These are phyloP conservation scores for Chernovozyma aurita DNA, from an alignment of 1,139 yeast species.

Conservation along the genomic window DNA sequence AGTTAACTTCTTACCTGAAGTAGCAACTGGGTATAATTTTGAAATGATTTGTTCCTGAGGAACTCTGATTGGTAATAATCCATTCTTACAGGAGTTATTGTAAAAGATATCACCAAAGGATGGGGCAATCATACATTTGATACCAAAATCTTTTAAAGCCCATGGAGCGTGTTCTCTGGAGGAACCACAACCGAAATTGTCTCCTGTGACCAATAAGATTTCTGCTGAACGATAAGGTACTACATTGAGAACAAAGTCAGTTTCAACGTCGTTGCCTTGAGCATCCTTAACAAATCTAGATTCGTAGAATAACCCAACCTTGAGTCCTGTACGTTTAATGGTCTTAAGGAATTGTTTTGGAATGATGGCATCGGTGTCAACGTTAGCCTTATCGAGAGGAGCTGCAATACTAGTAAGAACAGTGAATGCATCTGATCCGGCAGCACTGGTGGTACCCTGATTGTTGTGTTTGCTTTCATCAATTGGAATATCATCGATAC, in stretches of 20 bases:
- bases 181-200: conserved; percentile 97
- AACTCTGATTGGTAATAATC: conserved; percentile 84
- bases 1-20: conserved; percentile 64
- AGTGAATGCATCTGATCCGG: conserved; percentile 72
- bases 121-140: conserved; percentile 92
- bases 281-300: conserved; percentile 69
- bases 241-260: conserved; percentile 84
- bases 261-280: conserved; percentile 68
- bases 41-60: conserved; percentile 67
- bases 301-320: conserved; percentile 85
- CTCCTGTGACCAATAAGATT: conserved; percentile 88
- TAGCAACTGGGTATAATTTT: conserved; percentile 76
- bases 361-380: conserved; percentile 96
- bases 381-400: conserved; percentile 89
- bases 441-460: conserved; percentile 18
- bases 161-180: conserved; percentile 99
- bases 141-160: conserved; percentile 97
- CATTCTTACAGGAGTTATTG: conserved; percentile 95
- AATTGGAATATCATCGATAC: conserved; percentile 54
- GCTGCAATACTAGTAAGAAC: conserved; percentile 85
- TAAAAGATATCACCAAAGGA: conserved; percentile 97
- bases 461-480: too few relatives aligned
- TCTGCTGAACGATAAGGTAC: conserved; percentile 77
- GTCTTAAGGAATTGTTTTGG: conserved; percentile 98
- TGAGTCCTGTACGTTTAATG: conserved; percentile 92